A percentile compares a stretch with the other conserved stretches of the same genome.
Evolutionary conservation across 2,329 filamentous ascomycete species (phyloP).

Genomic region (Alternaria arbusti): DNA sequence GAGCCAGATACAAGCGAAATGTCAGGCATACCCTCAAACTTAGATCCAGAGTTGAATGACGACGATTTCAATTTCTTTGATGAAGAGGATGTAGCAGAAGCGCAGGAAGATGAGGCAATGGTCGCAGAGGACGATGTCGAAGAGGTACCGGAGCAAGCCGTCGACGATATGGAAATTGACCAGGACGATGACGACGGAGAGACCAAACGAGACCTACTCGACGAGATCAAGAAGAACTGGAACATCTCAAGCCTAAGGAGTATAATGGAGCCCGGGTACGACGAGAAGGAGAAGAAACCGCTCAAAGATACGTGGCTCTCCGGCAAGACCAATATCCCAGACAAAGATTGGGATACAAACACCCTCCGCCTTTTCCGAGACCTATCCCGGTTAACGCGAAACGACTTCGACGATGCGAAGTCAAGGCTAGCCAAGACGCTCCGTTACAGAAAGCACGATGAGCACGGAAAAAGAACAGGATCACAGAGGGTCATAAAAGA

Average conservation of each 20-base stretch:
- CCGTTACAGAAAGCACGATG: no score
- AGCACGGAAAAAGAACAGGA: no score
- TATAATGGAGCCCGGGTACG: no score
- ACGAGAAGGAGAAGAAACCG: no score
- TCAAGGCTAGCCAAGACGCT: no score
- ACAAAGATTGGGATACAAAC: background rate
- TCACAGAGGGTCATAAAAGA: background rate
- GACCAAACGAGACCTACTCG: background rate
- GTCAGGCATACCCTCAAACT: no score
- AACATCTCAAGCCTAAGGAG: no score
- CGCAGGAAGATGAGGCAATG: no score
- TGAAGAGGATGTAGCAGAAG: no score
- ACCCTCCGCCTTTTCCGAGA: background rate
- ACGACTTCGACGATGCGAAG: background rate
- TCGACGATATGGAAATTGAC: background rate
- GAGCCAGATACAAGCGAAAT: no score
- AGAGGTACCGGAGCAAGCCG: background rate
- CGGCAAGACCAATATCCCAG: background rate
- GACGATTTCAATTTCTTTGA: accelerated
- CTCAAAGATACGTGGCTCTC: background rate
- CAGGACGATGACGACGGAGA: no score
- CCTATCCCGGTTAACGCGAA: background rate
- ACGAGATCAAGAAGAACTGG: background rate
- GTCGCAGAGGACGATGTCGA: background rate
- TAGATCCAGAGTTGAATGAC: no score